Evolutionary conservation across 768 basidiomycete genomes (phyloP), one percentile per base, ranked within the genome.

Genomic region (Mycena belliarum): DNA sequence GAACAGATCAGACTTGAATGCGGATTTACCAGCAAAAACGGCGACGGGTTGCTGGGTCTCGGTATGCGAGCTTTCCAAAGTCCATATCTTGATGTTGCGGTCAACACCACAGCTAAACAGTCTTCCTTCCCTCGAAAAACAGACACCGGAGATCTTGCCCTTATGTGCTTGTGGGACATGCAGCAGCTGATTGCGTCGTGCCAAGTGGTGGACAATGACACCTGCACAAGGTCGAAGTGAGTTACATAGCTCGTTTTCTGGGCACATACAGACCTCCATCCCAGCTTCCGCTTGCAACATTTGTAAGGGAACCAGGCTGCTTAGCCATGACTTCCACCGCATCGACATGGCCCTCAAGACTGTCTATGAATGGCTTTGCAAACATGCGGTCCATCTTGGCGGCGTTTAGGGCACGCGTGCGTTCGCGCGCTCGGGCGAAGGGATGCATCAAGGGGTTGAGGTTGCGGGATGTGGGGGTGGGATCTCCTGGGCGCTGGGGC

Each of bases 321-420:
- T 83, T 86, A 16, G 82, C 82, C 57, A 98, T 75, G 20, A 86
- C 84, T 73, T 97, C 95, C n/a, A 98, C 88, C 18, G 94, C 93
- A 69, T 98, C 95, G 37, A 90, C 79, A 71, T 98, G 97, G 2
- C 97, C 97, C 59, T 97, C 95, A 47, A 99, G 70, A 50, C 85
- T 82, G 35, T 84, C 92, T 16, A 99, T 79, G 66, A 98, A 98
- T 0, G 97, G 97, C 66, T 97, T 98, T n/a, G 97, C 88, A 69
- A 98, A 98, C 76, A 99, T 93, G 57, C 92, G 80, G 49, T 98
- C 96, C 82, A 99, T 91, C 76, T 99, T 99, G 15, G 89, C 90
- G 2, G 97, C 97, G 61, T 95, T 96, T 44, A 98, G 70, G 3
- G 97, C 97, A 57, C 97, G 86, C 20, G 86, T 95, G 33, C 96